Base-by-base conservation (phyloP, 2,329 filamentous ascomycete species). In the Pestalotiopsis sp. region DNA sequence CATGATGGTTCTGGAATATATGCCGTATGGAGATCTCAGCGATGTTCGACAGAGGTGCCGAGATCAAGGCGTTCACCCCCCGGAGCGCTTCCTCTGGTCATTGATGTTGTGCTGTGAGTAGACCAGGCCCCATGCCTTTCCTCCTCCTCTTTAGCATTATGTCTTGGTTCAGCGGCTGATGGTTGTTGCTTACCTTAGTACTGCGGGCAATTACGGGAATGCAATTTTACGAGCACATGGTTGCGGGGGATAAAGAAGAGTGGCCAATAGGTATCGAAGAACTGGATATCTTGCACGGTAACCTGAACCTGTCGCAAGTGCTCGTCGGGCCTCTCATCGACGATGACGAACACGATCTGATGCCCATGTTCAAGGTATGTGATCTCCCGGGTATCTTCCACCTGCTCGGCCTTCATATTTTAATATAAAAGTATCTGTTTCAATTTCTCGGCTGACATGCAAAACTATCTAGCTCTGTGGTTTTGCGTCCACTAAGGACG, bases 71-170 rank as follows among this genome's bases (percentile, higher is more conserved):
- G 36, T 45, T 9, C 6, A 31, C 12, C 65, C 65, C 23, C 56
- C 65, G 4, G 27, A 25, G 20, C 52, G 65, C n/a, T 41, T 66
- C 59, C 65, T 66, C 17, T 66, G 65, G 65, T 31, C 45, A 56
- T 14, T 66, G 11, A 4, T 58, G 38, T 38, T 45, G 23, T 66
- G 65, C 20, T 41, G 65, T 66, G 31, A 41, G 65, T 66, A 11
- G 6, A 20, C 20, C n/a, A 6, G 14, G 13, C 41, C 25, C 2
- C 12, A 23, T n/a, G 11, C 41, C 6, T n/a, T 52, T 9, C 4
- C 45, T 20, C 3, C 45, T n/a, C 5, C 17, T 23, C 31, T 36
- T 36, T 9, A 36, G 31, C 31, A 9, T 36, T 2, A 36, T 36
- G 31, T 36, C 31, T 36, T 36, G 31, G 45, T 9, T 52, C 14